Base-by-base conservation (phyloP, 768 basidiomycete genomes). In the Podaxis mareebaensis region DNA sequence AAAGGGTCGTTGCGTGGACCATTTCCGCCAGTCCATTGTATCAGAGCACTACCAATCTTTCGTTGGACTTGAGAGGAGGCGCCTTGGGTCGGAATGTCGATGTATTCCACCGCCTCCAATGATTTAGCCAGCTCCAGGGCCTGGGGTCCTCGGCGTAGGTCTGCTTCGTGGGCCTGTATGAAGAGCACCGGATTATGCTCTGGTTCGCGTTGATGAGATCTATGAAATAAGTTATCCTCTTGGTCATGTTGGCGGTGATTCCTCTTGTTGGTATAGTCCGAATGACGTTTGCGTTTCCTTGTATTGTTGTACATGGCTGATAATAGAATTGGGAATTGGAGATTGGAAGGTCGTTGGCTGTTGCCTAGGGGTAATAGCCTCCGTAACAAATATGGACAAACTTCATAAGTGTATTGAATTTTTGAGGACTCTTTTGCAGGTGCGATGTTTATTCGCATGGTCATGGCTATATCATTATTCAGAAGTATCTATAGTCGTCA, bases 141-240 rank as follows among this genome's bases (percentile, higher is more conserved):
- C 17, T 75, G 73, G 0, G 83, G 76, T 2, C 88, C 86, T 17
- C 82, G 82, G 3, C 88, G 72, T 22, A 95, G 74, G 54, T 90
- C 87, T 4, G 91, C 90, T 74, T 95, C 93, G 70, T 93, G 82
- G 0, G 91, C 93, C 67, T 88, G 85, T 38, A 93, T 76, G 64
- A 78, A 83, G 3, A 87, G 75, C 4, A 15, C 36, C 8, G 67
- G 44, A 30, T 68, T 69, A 39, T 74, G 68, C 54, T 78, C 75
- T 33, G 69, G 64, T 57, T 60, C 53, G 13, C 17, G 51, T 22
- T 46, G 28, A 12, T 48, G 53, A 8, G 44, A 11, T 2, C 46
- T 40, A 51, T 36, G 26, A 33, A 5, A 15, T 39, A 10, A 17
- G 38, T 26, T 12, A 39, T 26, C 59, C 11, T 56, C 61, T 10